Base-by-base conservation (phyloP, 768 basidiomycete species). In the Suillus cothurnatus region DNA sequence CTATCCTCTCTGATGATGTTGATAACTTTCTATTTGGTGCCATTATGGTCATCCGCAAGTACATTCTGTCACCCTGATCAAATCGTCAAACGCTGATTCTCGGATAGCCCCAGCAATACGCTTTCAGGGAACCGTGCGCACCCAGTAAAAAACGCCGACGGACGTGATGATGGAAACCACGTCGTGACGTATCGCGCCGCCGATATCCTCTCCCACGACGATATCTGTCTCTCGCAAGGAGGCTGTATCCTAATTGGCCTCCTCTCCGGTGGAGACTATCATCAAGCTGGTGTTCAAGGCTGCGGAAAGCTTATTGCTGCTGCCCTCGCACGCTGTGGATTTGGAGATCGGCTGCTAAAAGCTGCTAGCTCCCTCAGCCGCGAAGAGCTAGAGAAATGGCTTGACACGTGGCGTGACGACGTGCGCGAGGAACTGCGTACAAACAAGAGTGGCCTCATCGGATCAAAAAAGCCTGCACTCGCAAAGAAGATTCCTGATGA, bases 11-110 rank as follows among this genome's bases (percentile, higher is more conserved):
- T 0, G 96, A 98, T 74, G 96, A 97, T 71, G 95, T 95, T 2
- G 95, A 98, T 72, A 95, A 88, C 62, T 90, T 97, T 72, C 78
- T 97, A 3, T 98, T 98, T 67, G 95, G 95, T 26, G 95, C 94
- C 1, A 84, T 79, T 6, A 87, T 86, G 53, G 88, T 98, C 34
- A 86, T 97, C 69, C 86, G 95, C 72, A 97, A 97, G 93, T 93
- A 66, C 60, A 81, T 66, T 4, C 34, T 45, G 34, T 23, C 2
- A 32, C 62, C 39, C 47, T 28, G 8, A 14, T 15, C 59, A 15
- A 21, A 19, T 50, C 14, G 26, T 39, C 50, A 58, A 26, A 41
- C n/a, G 60, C 61, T 68, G 28, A 74, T 52, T 19, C 49, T 64
- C 2, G 59, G 38, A 19, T 67, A 93, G 91, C 67, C 83, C 88